phyloP scores from a whole-genome alignment of 345 rosid species.

The Draba incana region DNA sequence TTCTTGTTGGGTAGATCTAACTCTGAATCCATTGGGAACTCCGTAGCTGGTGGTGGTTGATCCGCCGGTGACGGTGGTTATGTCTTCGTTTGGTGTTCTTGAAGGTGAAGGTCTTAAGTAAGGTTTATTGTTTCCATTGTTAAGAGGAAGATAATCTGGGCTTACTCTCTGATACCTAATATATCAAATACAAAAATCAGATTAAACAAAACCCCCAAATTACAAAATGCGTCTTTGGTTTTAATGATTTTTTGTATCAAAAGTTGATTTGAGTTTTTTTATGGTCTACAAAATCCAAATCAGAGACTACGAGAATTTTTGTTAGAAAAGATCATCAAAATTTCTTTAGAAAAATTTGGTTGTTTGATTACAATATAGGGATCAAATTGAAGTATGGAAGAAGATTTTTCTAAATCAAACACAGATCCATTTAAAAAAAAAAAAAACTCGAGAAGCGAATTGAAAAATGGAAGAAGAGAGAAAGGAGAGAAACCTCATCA shows the following conservation, averaged over 20 bases:
- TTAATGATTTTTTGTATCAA: too few relatives aligned
- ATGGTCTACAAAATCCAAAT: too few relatives aligned
- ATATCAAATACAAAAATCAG: background rate
- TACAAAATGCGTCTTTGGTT: constrained; percentile 2
- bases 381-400: background rate
- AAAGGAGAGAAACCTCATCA: constrained; percentile 44
- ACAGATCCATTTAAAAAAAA: constrained; percentile 29
- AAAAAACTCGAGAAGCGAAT: background rate
- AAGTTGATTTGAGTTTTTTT: too few relatives aligned
- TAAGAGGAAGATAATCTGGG: too few relatives aligned
- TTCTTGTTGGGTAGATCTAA: constrained; percentile 37
- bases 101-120: too few relatives aligned
- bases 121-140: too few relatives aligned
- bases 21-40: constrained; percentile 37
- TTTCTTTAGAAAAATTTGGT: background rate
- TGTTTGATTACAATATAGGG: constrained; percentile 14
- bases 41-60: constrained; percentile 34
- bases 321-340: background rate
- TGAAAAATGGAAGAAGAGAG: constrained; percentile 20
- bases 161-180: constrained; percentile 48
- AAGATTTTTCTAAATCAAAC: constrained; percentile 12
- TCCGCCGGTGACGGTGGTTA: constrained; percentile 4
- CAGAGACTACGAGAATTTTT: background rate
- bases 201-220: constrained; percentile 17
- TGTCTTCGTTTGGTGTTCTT: too few relatives aligned